phyloP scores from a whole-genome alignment of 106 monocot species.

The Platanthera guangdongensis region DNA sequence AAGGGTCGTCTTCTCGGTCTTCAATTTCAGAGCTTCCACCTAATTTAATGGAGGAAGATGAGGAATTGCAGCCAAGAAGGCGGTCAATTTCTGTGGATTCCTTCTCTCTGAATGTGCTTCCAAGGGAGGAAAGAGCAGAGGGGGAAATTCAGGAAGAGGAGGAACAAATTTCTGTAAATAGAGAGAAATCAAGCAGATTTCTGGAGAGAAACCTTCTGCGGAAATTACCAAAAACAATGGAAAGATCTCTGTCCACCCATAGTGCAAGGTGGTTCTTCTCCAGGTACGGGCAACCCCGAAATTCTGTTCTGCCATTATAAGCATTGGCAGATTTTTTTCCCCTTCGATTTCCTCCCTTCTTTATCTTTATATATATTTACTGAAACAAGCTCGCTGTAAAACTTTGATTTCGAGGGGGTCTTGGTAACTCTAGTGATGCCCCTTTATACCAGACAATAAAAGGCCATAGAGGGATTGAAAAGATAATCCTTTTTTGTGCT shows the following conservation, averaged over 20 bases:
- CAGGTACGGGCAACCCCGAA: constrained; percentile 17
- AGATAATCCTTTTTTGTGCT: constrained; percentile 4
- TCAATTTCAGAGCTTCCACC: background rate
- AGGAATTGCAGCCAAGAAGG: constrained; percentile 31
- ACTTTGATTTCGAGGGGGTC: constrained; percentile 2
- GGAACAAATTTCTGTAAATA: background rate
- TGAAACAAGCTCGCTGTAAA: background rate
- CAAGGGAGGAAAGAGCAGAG: constrained; percentile 4
- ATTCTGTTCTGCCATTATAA: constrained; percentile 32
- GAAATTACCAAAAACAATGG: constrained; percentile 4
- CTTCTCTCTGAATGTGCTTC: constrained; percentile 11
- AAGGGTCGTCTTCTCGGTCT: constrained; percentile 2
- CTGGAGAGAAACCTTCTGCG: constrained; percentile 1
- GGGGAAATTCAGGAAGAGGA: background rate
- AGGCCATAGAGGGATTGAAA: constrained; percentile 3
- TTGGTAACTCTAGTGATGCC: constrained; percentile 6
- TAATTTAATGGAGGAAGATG: background rate
- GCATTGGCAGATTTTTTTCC: background rate
- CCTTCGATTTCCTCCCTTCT: background rate
- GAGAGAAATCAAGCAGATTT: constrained; percentile 10
- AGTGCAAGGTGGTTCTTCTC: constrained; percentile 29
- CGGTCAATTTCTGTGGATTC: constrained; percentile 47
- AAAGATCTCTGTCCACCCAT: constrained; percentile 28
- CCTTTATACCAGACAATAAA: background rate
- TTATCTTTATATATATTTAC: background rate